These are phyloP conservation scores for Phytophthora sansomeana DNA, from an alignment of 352 stramenopile genomes.

Conservation along the genomic window DNA sequence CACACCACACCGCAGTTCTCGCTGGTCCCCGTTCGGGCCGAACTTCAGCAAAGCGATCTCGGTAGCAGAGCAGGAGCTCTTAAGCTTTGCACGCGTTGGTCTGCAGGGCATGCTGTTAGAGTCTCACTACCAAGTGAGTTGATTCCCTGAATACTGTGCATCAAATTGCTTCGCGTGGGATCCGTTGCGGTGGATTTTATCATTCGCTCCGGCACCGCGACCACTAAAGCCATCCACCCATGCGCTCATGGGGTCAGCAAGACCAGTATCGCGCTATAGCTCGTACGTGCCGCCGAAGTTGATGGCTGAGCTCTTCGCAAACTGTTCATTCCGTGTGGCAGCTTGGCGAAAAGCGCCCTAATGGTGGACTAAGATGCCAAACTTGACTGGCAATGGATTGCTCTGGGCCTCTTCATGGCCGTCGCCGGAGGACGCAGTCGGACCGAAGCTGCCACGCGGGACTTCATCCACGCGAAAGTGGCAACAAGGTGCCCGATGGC, in stretches of 20 bases:
- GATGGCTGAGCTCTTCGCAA: background rate
- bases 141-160: background rate
- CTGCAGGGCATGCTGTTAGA: no score
- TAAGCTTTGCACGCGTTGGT: no score
- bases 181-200: constrained; percentile 33
- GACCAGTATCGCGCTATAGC: background rate
- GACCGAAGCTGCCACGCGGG: constrained; percentile 20
- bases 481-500: background rate
- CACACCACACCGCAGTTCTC: no score
- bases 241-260: constrained; percentile 22
- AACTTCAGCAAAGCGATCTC: no score
- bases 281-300: background rate
- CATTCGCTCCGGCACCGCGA: constrained; percentile 14
- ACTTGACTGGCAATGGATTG: constrained; percentile 5
- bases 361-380: constrained; percentile 27
- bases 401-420: background rate
- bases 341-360: constrained; percentile 14
- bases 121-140: constrained; percentile 3
- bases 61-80: no score
- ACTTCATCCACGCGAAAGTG: constrained; percentile 5
- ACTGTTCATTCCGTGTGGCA: constrained; percentile 8
- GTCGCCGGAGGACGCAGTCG: background rate
- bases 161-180: constrained; percentile 1
- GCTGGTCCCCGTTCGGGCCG: no score
- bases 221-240: constrained; percentile 9